phyloP scores from a whole-genome alignment of 2,329 filamentous ascomycete genomes.

The Diaporthe vexans region DNA sequence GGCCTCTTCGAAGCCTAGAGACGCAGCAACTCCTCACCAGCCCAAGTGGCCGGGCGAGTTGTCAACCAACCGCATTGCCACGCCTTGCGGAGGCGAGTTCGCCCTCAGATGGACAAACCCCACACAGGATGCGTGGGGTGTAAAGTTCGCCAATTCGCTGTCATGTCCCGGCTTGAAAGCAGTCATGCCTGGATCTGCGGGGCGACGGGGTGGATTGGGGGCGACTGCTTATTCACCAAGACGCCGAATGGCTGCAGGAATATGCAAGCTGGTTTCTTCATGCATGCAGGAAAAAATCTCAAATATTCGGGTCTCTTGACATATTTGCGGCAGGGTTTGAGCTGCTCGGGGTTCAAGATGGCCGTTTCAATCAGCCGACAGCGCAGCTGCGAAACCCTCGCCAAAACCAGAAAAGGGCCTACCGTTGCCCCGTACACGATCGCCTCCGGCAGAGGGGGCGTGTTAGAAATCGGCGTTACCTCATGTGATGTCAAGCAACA shows the following conservation, averaged over 20 bases:
- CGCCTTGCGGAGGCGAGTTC: constrained; percentile 15
- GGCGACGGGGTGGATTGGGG: constrained; percentile 16
- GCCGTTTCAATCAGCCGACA: constrained; percentile 25
- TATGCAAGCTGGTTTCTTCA: constrained; percentile 25
- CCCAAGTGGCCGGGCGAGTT: constrained; percentile 4
- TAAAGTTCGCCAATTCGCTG: constrained; percentile 21
- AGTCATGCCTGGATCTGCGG: constrained; percentile 28
- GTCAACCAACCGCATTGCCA: constrained; percentile 30
- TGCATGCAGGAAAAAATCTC: constrained; percentile 4
- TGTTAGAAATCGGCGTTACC: not conserved
- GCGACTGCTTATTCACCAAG: constrained; percentile 12
- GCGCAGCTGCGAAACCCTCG: not conserved
- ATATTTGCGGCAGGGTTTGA: constrained; percentile 15
- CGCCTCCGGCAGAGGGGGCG: not conserved
- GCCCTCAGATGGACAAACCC: constrained; percentile 2
- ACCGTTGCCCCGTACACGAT: not conserved
- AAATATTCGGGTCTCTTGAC: constrained; percentile 23
- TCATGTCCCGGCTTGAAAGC: constrained; percentile 10
- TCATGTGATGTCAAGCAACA: constrained; percentile 7
- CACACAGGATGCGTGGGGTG: constrained; percentile 31
- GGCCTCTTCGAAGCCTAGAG: constrained; percentile 13
- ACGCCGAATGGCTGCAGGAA: constrained; percentile 28
- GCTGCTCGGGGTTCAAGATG: constrained; percentile 8
- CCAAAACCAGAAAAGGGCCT: not conserved
- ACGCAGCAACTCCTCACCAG: constrained; percentile 23